Conservation (phyloP, 768 basidiomycete genomes). For the Cystofilobasidium bisporidii region DNA sequence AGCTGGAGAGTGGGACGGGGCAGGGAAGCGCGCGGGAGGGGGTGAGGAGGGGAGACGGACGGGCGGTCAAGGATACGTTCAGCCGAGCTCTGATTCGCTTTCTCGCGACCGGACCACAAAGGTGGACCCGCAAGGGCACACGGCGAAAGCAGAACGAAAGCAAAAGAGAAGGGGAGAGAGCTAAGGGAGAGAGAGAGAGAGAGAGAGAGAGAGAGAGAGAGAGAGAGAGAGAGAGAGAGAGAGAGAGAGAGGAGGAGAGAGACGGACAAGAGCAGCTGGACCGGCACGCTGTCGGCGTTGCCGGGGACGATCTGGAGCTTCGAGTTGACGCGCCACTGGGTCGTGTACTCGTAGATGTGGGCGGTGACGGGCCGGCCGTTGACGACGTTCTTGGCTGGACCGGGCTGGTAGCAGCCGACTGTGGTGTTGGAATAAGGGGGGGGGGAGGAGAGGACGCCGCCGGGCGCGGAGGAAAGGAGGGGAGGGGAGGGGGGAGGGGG, state of each 20-base stretch:
- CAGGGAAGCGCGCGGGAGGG: too few species aligned
- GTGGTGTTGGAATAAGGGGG: too few species aligned
- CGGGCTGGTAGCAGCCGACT: not conserved
- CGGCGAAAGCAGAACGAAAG: too few species aligned
- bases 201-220: too few species aligned
- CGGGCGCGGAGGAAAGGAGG: not conserved
- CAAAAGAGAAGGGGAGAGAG: too few species aligned
- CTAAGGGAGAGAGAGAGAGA: not conserved
- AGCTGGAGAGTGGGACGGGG: slow-evolving; percentile 6
- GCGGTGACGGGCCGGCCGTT: slow-evolving; percentile 27
- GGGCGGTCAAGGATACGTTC: too few species aligned
- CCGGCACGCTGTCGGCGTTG: slow-evolving; percentile 25
- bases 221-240: too few species aligned
- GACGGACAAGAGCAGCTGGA: slow-evolving; percentile 27
- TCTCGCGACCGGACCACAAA: too few species aligned
- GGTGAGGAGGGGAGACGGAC: too few species aligned
- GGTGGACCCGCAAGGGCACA: too few species aligned
- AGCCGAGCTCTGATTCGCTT: too few species aligned
- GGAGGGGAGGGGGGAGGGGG: not conserved
- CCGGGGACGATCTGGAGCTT: slow-evolving; percentile 27
- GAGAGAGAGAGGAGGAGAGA: not conserved
- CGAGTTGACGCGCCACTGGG: slow-evolving; percentile 25
- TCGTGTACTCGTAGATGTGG: slow-evolving; percentile 29
- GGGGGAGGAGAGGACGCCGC: too few species aligned
- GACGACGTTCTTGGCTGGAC: slow-evolving; percentile 23